phyloP scores from a whole-genome alignment of 2,329 filamentous ascomycete genomes.

The Hypoxylon sp. region DNA sequence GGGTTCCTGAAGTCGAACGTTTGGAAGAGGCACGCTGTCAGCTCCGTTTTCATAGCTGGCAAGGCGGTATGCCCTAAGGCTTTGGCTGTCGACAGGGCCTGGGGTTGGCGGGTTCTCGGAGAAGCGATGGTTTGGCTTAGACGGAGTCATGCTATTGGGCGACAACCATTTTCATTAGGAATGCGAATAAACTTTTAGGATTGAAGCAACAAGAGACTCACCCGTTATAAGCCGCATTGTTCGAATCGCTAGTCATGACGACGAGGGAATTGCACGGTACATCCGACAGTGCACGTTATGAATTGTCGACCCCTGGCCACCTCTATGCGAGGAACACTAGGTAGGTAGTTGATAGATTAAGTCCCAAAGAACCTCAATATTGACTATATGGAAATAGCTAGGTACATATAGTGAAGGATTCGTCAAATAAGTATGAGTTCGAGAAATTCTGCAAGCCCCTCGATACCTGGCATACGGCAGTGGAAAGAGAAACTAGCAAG shows the following conservation, averaged over 20 bases:
- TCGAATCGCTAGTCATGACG: conserved; percentile 16
- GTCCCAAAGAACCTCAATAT: too few relatives aligned
- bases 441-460: too few relatives aligned
- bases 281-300: not conserved
- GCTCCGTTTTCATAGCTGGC: conserved; percentile 1
- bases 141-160: conserved; percentile 2
- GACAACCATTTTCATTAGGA: not conserved
- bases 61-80: conserved; percentile 15
- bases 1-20: not conserved
- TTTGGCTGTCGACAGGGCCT: conserved; percentile 10
- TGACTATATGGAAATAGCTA: too few relatives aligned
- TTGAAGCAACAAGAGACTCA: not conserved
- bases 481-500: too few relatives aligned
- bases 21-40: conserved; percentile 11
- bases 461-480: too few relatives aligned
- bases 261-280: not conserved
- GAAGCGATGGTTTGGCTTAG: conserved; percentile 9
- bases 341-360: too few relatives aligned
- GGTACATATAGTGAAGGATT: too few relatives aligned
- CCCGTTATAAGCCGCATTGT: conserved; percentile 21
- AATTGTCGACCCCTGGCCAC: too few relatives aligned
- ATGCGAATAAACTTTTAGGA: not conserved
- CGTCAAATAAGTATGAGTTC: too few relatives aligned
- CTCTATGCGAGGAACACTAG: too few relatives aligned
- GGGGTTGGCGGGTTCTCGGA: conserved; percentile 5